Percentiles rank a stretch among this genome's conserved stretches.
These are phyloP conservation scores for Spathaspora gorwiae DNA, from an alignment of 805 yeast species.

Conservation along the genomic window DNA sequence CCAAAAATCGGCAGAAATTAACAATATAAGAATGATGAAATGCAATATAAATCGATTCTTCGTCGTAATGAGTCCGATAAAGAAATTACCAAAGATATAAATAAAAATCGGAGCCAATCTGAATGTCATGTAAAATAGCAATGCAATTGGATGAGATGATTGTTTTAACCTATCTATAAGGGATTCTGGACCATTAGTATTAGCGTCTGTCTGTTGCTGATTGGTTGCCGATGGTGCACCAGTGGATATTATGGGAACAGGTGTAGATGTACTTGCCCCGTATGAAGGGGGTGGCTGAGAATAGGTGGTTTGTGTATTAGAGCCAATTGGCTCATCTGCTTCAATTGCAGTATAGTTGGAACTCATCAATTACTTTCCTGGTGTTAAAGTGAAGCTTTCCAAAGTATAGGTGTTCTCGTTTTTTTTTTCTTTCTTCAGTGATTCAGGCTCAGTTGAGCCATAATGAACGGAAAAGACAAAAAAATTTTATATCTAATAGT, in stretches of 20 bases:
- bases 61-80: conserved; percentile 42
- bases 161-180: conserved; percentile 41
- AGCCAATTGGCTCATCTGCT: conserved; percentile 6
- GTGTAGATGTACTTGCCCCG: neutral
- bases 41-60: conserved; percentile 59
- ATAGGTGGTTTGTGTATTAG: neutral
- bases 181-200: conserved; percentile 2
- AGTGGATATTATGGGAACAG: conserved; percentile 2
- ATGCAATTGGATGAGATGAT: conserved; percentile 82
- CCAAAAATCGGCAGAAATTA: too few relatives aligned
- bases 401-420: neutral
- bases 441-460: too few relatives aligned
- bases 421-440: neutral
- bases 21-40: conserved; percentile 71
- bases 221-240: conserved; percentile 1
- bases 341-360: conserved; percentile 27
- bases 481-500: too few relatives aligned
- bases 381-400: neutral
- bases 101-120: conserved; percentile 59
- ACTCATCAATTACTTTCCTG: neutral
- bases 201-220: conserved; percentile 2
- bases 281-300: neutral
- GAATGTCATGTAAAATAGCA: conserved; percentile 57
- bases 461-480: too few relatives aligned
- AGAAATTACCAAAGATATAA: conserved; percentile 66